Percentiles rank a stretch among this genome's conserved stretches.
Evolutionary conservation across 2,329 filamentous ascomycete genomes (phyloP).

Genomic region (Dryadomyces quercivorus): DNA sequence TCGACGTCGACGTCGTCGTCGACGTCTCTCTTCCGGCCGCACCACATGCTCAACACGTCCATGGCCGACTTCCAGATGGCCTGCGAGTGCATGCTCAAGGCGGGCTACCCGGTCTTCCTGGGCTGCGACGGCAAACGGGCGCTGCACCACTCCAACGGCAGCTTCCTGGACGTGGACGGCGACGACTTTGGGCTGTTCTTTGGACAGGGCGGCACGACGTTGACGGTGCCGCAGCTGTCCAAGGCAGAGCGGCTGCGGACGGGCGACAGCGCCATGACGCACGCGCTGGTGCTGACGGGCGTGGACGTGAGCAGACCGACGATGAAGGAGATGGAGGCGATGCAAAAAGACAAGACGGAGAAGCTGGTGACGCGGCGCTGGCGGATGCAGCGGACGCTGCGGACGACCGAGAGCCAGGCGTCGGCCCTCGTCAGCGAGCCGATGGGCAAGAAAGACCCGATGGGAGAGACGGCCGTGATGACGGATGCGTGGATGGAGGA

Average conservation of each 20-base stretch:
- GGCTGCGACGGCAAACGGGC: not conserved
- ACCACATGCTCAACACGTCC: not conserved
- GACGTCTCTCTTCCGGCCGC: not conserved
- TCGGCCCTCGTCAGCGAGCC: too few relatives aligned
- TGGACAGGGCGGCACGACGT: not conserved
- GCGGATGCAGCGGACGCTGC: not conserved
- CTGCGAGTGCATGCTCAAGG: constrained; percentile 1
- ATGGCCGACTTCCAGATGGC: constrained; percentile 2
- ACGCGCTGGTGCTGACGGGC: not conserved
- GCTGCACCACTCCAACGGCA: not conserved
- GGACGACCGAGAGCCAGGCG: not conserved
- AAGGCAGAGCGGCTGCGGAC: not conserved
- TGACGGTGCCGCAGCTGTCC: not conserved
- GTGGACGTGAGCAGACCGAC: not conserved
- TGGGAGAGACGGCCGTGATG: not conserved
- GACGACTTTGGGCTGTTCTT: not conserved
- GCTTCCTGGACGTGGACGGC: not conserved
- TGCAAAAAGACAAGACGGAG: not conserved
- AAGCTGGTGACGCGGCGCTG: not conserved
- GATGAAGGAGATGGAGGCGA: not conserved
- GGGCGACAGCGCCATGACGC: constrained; percentile 1
- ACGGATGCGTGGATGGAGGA: constrained; percentile 1
- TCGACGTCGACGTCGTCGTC: too few relatives aligned
- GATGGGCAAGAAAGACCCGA: not conserved
- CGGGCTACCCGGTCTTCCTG: not conserved